These are phyloP conservation scores for Psilocybe tampanensis DNA, from an alignment of 768 basidiomycete species.

Conservation along the genomic window DNA sequence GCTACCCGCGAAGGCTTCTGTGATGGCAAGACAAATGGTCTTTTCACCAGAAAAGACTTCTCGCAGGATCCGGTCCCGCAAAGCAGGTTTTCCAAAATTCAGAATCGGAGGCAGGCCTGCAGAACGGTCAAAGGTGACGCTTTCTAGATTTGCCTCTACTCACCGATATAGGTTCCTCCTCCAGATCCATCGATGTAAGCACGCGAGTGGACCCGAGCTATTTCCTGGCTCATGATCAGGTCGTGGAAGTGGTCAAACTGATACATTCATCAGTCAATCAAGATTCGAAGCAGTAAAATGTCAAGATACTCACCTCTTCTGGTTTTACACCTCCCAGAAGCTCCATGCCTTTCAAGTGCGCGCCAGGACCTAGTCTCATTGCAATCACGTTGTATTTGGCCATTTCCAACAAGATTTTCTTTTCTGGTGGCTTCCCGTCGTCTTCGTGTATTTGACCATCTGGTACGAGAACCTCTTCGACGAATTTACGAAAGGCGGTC, in stretches of 20 bases:
- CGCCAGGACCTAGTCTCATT: constrained; percentile 87
- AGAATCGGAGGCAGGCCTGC: constrained; percentile 72
- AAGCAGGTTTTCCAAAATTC: constrained; percentile 72
- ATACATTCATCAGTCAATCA: background rate
- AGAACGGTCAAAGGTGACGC: background rate
- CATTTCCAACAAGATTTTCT: constrained; percentile 75
- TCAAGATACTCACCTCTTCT: constrained; percentile 54
- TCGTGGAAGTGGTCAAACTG: constrained; percentile 81
- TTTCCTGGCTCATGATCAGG: constrained; percentile 71
- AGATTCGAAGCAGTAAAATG: background rate
- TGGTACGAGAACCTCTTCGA: constrained; percentile 66
- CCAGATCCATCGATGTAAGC: constrained; percentile 79
- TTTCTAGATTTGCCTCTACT: background rate
- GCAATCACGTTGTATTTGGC: constrained; percentile 43
- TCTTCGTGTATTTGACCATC: constrained; percentile 68
- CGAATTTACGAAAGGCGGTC: constrained; percentile 62
- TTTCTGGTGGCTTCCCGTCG: constrained; percentile 77
- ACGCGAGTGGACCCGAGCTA: constrained; percentile 67
- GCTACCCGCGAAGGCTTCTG: constrained; percentile 84
- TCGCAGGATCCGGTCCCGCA: constrained; percentile 62
- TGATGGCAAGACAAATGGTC: constrained; percentile 73
- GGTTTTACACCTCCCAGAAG: constrained; percentile 77
- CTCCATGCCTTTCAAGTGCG: constrained; percentile 76
- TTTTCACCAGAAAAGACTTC: constrained; percentile 65
- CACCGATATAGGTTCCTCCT: constrained; percentile 39